Evolutionary conservation across 176 grass and related monocot species (phyloP).

Genomic region (Oryza meyeriana): DNA sequence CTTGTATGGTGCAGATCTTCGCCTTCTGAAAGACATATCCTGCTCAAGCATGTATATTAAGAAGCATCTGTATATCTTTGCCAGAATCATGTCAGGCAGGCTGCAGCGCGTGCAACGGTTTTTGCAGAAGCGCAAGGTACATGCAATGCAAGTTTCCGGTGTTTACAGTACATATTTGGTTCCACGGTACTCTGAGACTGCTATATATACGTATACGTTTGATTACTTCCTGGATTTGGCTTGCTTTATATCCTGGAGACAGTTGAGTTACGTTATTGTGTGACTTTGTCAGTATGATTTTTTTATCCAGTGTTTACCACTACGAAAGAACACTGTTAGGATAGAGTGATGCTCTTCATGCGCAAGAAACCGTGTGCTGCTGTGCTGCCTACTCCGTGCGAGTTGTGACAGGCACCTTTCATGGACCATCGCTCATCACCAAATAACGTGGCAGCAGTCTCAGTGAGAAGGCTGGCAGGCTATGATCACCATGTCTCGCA

Average conservation of each 20-base stretch:
- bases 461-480: neutral
- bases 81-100: neutral
- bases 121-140: neutral
- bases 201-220: too few relatives aligned
- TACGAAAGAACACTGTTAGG: neutral
- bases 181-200: too few relatives aligned
- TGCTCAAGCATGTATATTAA: neutral
- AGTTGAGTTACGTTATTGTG: neutral
- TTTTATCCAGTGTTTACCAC: neutral
- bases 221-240: neutral
- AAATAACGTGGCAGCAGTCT: neutral
- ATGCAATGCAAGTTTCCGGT: neutral
- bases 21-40: constrained; percentile 12
- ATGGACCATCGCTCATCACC: constrained; percentile 5
- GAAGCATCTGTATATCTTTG: neutral
- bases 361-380: neutral
- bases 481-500: neutral
- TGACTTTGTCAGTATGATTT: neutral
- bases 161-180: neutral
- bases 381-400: neutral
- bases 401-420: constrained; percentile 5
- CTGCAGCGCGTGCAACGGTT: neutral
- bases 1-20: constrained; percentile 18
- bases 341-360: neutral
- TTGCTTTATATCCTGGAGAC: neutral